Base-by-base conservation (phyloP, 1,284 basidiomycete species). In the Ceraceosorus guamensis region DNA sequence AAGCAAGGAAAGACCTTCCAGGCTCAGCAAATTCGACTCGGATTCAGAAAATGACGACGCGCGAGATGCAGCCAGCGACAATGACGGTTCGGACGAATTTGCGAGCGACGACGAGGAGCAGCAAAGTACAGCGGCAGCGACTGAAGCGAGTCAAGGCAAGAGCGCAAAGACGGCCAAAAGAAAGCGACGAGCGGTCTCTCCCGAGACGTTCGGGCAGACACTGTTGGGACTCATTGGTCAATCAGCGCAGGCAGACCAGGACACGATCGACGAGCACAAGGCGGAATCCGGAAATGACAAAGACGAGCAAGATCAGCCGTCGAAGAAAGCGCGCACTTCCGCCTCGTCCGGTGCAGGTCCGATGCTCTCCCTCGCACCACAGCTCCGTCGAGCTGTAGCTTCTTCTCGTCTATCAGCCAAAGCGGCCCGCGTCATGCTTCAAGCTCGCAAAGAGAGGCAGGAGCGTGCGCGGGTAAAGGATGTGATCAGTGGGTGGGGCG, bases 401-500 rank as follows among this genome's bases (percentile, higher is more conserved):
- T 67, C 67, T 4, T 61, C 64, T 7, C 59, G 60, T 10, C 60
- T 75, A 24, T 66, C 61, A 14, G 70, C 68, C 16, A 70, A 70
- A 48, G 73, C 73, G 5, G 67, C 67, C 3, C 64, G 73, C 8
- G 59, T 74, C 24, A 69, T 68, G 0, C 56, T 70, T 16, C 67
- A 69, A 47, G 62, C 74, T 46, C 64, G 65, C 18, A 65, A 62
- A 41, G 61, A 63, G 48, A 56, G 68, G 11, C 66, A 73, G 52
- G 73, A 75, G 48, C 59, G 65, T 1, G 67, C 62, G 16, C 68
- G 67, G 49, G 65, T 75, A 32, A 66, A 65, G 51, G 73, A 75
- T 41, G 70, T 75, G 37, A 75, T 75, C 46, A 67, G 66, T 24
- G 70, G 70, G 11, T 75, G 73, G 73, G 69, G 69, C 7, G 63